phyloP scores from a whole-genome alignment of 192 early-diverging fungal genomes.

The Chytriomyces confervae region DNA sequence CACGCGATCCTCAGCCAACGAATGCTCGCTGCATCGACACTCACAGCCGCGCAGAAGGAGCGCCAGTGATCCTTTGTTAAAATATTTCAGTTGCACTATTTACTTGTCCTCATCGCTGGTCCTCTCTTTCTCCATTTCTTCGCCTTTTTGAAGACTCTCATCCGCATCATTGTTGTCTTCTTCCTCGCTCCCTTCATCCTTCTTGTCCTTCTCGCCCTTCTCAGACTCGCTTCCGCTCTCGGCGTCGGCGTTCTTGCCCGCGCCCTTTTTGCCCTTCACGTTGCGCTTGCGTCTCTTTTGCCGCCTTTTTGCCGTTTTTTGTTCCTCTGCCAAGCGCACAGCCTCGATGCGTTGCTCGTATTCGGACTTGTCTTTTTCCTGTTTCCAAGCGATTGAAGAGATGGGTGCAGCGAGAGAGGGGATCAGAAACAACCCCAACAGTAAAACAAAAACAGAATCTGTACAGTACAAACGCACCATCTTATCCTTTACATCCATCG shows the following conservation, averaged over 20 bases:
- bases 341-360: conserved; percentile 64
- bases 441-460: background rate
- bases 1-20: too few species aligned
- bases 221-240: background rate
- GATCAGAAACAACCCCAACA: too few species aligned
- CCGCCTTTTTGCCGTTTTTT: conserved; percentile 86
- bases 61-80: too few species aligned
- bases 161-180: background rate
- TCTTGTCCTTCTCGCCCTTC: background rate
- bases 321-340: conserved; percentile 72
- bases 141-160: too few species aligned
- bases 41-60: background rate
- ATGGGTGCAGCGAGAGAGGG: conserved; percentile 9
- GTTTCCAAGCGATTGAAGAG: background rate
- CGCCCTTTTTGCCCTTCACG: conserved; percentile 8
- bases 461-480: conserved; percentile 54
- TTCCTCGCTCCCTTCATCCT: background rate
- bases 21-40: background rate
- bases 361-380: conserved; percentile 66
- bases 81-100: too few species aligned
- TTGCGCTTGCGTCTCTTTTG: conserved; percentile 78
- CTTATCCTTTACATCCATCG: conserved; percentile 74
- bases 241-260: background rate
- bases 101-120: too few species aligned
- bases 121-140: too few species aligned